Base-by-base conservation (phyloP, 768 basidiomycete species). In the Crepidotus variabilis region DNA sequence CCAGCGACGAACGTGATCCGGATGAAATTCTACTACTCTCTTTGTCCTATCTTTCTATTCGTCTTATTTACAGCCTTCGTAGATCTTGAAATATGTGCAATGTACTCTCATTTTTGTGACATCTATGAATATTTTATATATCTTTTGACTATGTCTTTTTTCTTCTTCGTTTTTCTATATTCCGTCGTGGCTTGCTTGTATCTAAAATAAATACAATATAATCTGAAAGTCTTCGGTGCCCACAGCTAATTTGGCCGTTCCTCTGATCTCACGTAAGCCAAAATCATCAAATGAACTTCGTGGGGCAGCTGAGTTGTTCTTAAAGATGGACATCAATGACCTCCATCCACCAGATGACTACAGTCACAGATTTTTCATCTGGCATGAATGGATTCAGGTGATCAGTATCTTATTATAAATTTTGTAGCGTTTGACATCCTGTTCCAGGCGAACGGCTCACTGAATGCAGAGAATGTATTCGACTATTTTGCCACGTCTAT, bases 401-500 rank as follows among this genome's bases (percentile, higher is more conserved):
- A 52, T 67, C 60, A 18, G 22, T 50, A 34, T 32, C n/a, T 23
- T 36, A 35, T 24, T 39, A 55, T 45, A 6, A 51, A 51, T n/a
- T 22, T 22, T 43, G 43, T 24, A 54, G 47, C 47, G 35, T 50
- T 48, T 59, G 47, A 55, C 43, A 16, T 57, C 52, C 14, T 35
- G 32, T 16, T 49, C 21, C 68, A 90, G 84, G 90, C 85, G 4
- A 84, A 91, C 59, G 92, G 90, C 3, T 87, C 87, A 2, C 77
- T 94, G 62, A 85, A 87, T 7, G 69, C 78, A 1, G 83, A 90
- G 61, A 90, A 88, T 66, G 92, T 91, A 51, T 86, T 95, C 60
- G 92, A 94, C 55, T 96, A 95, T 75, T 96, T 96, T 68, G 77
- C 88, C 11, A 84, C 84, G 0, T 94, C 92, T 24, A 93, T 93